Evolutionary conservation across 257 asterid genomes (phyloP), one percentile per base, ranked within the genome.

Genomic region (Nicotiana obtusifolia): DNA sequence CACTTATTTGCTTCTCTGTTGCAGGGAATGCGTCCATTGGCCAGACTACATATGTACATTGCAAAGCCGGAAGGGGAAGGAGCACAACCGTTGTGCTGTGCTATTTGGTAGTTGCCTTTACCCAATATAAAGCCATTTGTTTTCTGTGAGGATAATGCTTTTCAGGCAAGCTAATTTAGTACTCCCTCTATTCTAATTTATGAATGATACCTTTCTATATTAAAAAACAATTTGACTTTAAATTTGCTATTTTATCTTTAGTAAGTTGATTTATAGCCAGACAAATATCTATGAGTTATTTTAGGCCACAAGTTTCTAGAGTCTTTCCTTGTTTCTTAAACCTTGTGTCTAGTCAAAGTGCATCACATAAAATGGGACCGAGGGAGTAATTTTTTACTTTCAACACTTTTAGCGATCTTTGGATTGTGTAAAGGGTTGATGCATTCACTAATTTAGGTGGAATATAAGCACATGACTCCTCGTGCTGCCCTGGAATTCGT

Each of bases 11-110:
- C 37, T 28, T 84, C 73, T 49, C 77, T 82, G 65, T 80, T 71
- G 82, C 82, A 93, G 97, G 91, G 87, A 94, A 93, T 66, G 90
- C 94, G 82, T 87, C 81, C 77, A 66, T 61, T 82, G 95, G 97
- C 35, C 92, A 77, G 37, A 91, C 93, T 75, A 94, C 97, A 0
- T 94, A 94, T 78, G 98, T 94, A 52, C 98, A 94, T 87, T 94
- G 97, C 88, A 93, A 94, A 90, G 98, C 98, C 4, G 98, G 98
- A 60, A 90, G 98, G 62, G 98, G 98, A 89, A 86, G 98, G 89
- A 94, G 98, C 92, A 94, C 98, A 65, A 94, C 98, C 16, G 78
- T 94, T 81, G 98, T 94, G 80, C 97, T 94, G 22, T 94, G 98
- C 83, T 94, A 93, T 89, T 89, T 94, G 96, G 98, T 93, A 22